Conservation (phyloP, 2,329 filamentous ascomycete genomes). For the Phaeophleospora eucalypticola region DNA sequence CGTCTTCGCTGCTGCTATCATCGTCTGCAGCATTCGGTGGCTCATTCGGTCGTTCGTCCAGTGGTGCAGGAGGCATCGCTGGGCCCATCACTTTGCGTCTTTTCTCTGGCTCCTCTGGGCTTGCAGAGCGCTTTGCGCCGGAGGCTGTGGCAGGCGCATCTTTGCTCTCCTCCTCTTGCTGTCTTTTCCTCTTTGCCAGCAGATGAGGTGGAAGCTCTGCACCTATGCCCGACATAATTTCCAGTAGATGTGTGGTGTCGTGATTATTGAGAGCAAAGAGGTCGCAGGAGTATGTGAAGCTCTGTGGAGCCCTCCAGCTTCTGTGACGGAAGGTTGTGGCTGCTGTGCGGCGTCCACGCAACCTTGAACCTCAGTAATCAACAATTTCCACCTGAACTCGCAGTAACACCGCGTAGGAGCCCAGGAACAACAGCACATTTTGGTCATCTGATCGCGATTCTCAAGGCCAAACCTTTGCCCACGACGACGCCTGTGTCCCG, state of each 20-base stretch:
- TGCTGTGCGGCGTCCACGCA: neutral
- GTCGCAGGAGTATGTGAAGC: neutral
- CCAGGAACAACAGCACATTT: neutral
- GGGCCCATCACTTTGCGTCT: slow-evolving; percentile 53
- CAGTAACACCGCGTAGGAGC: neutral
- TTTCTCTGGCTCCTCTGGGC: slow-evolving; percentile 45
- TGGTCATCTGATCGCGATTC: neutral
- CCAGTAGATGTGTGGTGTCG: slow-evolving; percentile 4
- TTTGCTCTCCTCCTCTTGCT: slow-evolving; percentile 40
- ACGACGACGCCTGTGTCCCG: neutral
- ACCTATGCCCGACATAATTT: slow-evolving; percentile 63
- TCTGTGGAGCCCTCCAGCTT: neutral
- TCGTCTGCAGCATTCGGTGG: slow-evolving; percentile 31
- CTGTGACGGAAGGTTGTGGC: neutral
- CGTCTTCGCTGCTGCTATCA: slow-evolving; percentile 34
- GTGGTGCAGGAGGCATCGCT: slow-evolving; percentile 49
- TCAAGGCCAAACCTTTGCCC: neutral
- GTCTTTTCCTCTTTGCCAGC: slow-evolving; percentile 48
- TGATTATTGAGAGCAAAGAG: neutral
- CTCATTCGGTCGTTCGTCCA: slow-evolving; percentile 44
- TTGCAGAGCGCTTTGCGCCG: slow-evolving; percentile 34
- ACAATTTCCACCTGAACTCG: neutral
- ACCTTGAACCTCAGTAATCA: neutral
- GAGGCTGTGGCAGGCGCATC: slow-evolving; percentile 35
- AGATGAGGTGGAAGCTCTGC: slow-evolving; percentile 67